Conservation (phyloP, 129 eudicot species). For the Pseudognaphalium luteoalbum region DNA sequence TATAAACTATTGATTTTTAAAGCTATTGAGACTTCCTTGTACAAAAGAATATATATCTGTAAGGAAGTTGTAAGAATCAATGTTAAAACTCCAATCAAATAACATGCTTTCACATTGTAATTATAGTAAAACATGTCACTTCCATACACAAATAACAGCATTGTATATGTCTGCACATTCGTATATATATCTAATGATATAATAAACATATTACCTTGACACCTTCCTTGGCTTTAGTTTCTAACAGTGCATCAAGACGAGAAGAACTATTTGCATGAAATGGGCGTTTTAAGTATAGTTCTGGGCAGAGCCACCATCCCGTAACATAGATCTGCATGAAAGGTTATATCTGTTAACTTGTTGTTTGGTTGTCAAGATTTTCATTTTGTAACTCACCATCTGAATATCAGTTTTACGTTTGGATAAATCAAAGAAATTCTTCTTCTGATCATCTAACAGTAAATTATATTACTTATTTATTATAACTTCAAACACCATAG, state of each 20-base stretch:
- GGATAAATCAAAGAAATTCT: background rate
- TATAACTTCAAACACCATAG: background rate
- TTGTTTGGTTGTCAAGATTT: background rate
- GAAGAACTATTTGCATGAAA: slow-evolving; percentile 63
- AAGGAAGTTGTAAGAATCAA: slow-evolving; percentile 17
- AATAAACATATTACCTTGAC: slow-evolving; percentile 61
- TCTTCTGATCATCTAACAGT: background rate
- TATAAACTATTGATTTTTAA: slow-evolving; percentile 89
- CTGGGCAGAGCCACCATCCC: slow-evolving; percentile 99
- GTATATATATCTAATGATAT: background rate
- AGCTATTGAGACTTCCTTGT: slow-evolving; percentile 96
- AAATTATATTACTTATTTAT: background rate
- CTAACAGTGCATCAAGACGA: slow-evolving; percentile 79
- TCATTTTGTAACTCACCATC: too few relatives aligned
- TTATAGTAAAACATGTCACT: background rate
- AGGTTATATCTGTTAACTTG: slow-evolving; percentile 6
- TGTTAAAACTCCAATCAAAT: background rate
- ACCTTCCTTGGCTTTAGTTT: slow-evolving; percentile 95
- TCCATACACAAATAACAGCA: background rate
- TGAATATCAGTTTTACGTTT: background rate
- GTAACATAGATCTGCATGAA: slow-evolving; percentile 80
- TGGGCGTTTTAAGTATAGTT: slow-evolving; percentile 83
- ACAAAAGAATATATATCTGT: slow-evolving; percentile 94
- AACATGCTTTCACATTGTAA: background rate
- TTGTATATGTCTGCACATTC: background rate